These are phyloP conservation scores for Alternaria sp. DNA, from an alignment of 2,329 filamentous ascomycete species.

Conservation along the genomic window DNA sequence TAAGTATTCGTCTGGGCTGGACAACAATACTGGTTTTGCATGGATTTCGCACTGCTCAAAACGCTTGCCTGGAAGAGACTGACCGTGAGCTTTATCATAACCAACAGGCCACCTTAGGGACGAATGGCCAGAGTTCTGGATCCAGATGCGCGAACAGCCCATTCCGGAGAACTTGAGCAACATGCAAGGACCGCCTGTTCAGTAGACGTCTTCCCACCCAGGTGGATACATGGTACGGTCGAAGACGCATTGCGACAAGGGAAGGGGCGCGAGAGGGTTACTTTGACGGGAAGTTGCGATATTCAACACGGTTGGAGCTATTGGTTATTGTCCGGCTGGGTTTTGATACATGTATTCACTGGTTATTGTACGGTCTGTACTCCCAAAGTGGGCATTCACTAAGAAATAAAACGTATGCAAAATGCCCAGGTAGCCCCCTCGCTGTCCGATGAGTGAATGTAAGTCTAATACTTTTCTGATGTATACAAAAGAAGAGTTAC, in stretches of 20 bases:
- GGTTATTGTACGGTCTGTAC: too few species aligned
- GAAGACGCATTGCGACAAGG: background rate
- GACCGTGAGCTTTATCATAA: background rate
- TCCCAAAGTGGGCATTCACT: too few species aligned
- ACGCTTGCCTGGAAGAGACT: background rate
- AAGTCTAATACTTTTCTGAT: background rate
- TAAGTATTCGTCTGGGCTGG: background rate
- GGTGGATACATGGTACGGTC: background rate
- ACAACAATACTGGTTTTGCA: background rate
- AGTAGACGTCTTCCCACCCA: background rate
- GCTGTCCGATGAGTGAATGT: background rate
- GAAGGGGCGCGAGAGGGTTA: too few species aligned
- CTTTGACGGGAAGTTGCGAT: too few species aligned
- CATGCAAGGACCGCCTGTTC: background rate
- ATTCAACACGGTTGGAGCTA: too few species aligned
- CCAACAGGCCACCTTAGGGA: background rate
- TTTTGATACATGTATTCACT: too few species aligned
- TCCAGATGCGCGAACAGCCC: background rate
- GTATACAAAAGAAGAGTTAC: fast-evolving
- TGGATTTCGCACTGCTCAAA: background rate
- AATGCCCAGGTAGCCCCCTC: background rate
- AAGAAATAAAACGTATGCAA: too few species aligned
- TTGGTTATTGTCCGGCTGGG: too few species aligned
- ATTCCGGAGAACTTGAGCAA: background rate
- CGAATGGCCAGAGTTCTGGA: background rate